Conservation (phyloP, 116 monocot genomes). For the Posidonia oceanica region DNA sequence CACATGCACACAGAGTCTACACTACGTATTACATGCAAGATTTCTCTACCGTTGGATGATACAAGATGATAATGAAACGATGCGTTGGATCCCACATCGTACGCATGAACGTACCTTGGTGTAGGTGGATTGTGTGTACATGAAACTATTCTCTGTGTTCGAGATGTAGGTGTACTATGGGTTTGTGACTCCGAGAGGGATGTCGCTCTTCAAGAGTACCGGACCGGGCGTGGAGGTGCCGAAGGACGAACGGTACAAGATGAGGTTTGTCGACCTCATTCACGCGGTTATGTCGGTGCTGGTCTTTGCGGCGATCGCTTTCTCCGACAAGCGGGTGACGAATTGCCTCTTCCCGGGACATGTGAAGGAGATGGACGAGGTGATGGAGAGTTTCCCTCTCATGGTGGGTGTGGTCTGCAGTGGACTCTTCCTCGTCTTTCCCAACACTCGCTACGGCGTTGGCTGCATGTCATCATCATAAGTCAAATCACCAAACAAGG, state of each 20-base stretch:
- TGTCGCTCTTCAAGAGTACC: conserved; percentile 58
- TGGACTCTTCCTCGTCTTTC: conserved; percentile 77
- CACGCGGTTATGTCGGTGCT: conserved; percentile 78
- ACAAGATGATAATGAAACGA: too few species aligned
- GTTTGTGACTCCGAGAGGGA: conserved; percentile 64
- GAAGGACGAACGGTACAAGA: conserved; percentile 44
- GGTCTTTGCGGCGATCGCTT: conserved; percentile 81
- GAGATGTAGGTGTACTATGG: conserved; percentile 54
- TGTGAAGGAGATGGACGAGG: conserved; percentile 76
- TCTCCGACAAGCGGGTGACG: conserved; percentile 66
- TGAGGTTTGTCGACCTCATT: conserved; percentile 62
- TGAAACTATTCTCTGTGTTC: background rate
- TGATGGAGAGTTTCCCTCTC: conserved; percentile 92
- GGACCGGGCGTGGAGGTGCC: conserved; percentile 64
- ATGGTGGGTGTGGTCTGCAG: conserved; percentile 90
- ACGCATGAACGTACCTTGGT: too few species aligned
- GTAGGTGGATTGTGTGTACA: background rate
- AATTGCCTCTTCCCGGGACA: conserved; percentile 71
- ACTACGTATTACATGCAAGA: too few species aligned
- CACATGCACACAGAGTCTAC: too few species aligned
- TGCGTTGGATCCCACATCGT: too few species aligned
- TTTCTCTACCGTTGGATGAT: too few species aligned
- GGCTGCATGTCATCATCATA: conserved; percentile 36
- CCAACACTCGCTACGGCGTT: conserved; percentile 79
- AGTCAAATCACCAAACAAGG: too few species aligned